Evolutionary conservation across 768 basidiomycete genomes (phyloP), one percentile per base, ranked within the genome.

Genomic region (Fomitopsis serialis): DNA sequence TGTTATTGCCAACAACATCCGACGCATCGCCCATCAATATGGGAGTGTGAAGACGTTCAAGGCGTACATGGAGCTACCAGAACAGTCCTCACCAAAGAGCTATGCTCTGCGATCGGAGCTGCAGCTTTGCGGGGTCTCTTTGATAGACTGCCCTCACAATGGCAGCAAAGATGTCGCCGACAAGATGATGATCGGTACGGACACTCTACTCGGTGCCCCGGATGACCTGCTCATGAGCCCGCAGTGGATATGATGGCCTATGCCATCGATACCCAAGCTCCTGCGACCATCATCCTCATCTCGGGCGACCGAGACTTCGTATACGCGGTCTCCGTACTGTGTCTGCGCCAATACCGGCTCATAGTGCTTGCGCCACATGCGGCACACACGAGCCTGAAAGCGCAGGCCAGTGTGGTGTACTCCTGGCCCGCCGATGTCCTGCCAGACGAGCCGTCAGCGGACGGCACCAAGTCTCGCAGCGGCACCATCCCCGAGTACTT

Each of bases 241-340:
- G 9, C 63, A 86, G 86, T 83, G 45, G 87, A 88, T 60, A 81
- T 88, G 74, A 68, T 88, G 53, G 72, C 78, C 7, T 78, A 80
- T 63, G 84, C 81, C n/a, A 77, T 84, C 60, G 85, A 87, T 67
- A 76, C 78, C 57, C 68, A 74, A 2, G 53, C 75, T 2, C 76
- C 78, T 53, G 61, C 76, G 24, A 84, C 83, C 15, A 68, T 85
- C 59, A 67, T 86, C 45, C 69, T 89, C 35, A 81, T 89, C 59
- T 76, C 85, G 0, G 82, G 80, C 17, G 84, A 88, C 66, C 74
- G 83, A 42, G 85, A 87, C 64, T 80, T 85, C 58, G 78, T 80
- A 3, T 88, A 86, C 61, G 79, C 79, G n/a, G 66, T 85, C 23
- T 58, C 58, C 23, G 52, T 53, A 13, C 45, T 63, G 9, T 24